These are phyloP conservation scores for Paspalum notatum DNA, from an alignment of 176 grass and related monocot species.

Conservation along the genomic window DNA sequence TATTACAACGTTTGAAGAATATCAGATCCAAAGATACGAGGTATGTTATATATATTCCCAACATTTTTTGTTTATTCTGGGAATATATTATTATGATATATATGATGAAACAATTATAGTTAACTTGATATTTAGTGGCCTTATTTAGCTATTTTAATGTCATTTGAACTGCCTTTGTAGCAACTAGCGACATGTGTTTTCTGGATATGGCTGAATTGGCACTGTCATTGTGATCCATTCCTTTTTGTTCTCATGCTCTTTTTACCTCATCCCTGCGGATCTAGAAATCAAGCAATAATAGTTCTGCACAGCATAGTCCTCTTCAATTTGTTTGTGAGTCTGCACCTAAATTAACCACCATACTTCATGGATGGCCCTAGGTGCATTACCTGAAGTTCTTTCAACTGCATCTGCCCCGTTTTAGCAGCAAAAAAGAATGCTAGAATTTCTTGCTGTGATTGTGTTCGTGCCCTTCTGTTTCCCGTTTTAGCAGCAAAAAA, in stretches of 20 bases:
- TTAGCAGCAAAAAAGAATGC: not conserved
- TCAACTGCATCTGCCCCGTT: constrained; percentile 11
- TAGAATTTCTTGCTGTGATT: not conserved
- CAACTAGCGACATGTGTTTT: constrained; percentile 12
- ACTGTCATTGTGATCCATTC: not conserved
- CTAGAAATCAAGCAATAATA: constrained; percentile 10
- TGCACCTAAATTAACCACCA: not conserved
- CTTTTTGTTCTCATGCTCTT: not conserved
- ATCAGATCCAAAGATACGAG: constrained; percentile 98
- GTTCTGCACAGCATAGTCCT: not conserved
- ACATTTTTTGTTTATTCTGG: not conserved
- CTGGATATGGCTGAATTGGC: not conserved
- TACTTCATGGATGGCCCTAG: constrained; percentile 14
- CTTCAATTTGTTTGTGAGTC: constrained; percentile 18
- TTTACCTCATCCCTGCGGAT: not conserved
- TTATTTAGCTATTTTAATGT: not conserved
- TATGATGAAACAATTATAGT: not conserved
- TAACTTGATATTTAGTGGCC: not conserved
- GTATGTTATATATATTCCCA: constrained; percentile 50
- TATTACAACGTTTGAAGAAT: constrained; percentile 91
- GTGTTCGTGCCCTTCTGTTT: not conserved
- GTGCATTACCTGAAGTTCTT: constrained; percentile 9
- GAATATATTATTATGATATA: constrained; percentile 26
- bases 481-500: too few relatives aligned
- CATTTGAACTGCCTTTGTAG: not conserved